Evolutionary conservation across 2,329 filamentous ascomycete genomes (phyloP).

Genomic region (Apiospora pterosperma): DNA sequence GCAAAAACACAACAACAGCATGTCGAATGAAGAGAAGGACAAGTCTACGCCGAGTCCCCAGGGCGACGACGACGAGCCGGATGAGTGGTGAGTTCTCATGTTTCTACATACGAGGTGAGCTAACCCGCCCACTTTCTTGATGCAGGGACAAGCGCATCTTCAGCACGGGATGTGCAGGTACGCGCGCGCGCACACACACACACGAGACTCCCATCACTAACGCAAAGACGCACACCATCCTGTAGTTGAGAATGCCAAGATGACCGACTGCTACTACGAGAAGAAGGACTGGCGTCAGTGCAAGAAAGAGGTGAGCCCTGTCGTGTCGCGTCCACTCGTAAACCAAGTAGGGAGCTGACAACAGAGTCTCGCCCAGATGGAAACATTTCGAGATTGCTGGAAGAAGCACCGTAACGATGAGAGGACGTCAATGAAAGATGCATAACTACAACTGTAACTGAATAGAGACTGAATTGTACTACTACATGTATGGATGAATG

Average conservation of each 20-base stretch:
- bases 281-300: conserved; percentile 95
- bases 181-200: conserved; percentile 19
- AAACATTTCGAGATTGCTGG: conserved; percentile 86
- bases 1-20: conserved; percentile 25
- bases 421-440: conserved; percentile 75
- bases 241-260: conserved; percentile 77
- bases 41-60: conserved; percentile 34
- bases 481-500: too few relatives aligned
- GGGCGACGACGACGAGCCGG: conserved; percentile 78
- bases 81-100: conserved; percentile 77
- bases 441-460: conserved; percentile 18
- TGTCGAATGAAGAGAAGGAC: conserved; percentile 58
- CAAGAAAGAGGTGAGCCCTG: conserved; percentile 73
- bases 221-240: not conserved
- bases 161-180: conserved; percentile 91
- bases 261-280: conserved; percentile 95
- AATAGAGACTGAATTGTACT: not conserved
- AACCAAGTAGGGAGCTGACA: conserved; percentile 4
- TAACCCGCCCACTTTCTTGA: not conserved
- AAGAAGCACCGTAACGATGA: conserved; percentile 83
- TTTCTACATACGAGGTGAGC: not conserved
- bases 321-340: not conserved
- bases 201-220: not conserved
- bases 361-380: conserved; percentile 62
- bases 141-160: conserved; percentile 94